Conservation (phyloP, 805 yeast genomes). For the Starmerella cellae region DNA sequence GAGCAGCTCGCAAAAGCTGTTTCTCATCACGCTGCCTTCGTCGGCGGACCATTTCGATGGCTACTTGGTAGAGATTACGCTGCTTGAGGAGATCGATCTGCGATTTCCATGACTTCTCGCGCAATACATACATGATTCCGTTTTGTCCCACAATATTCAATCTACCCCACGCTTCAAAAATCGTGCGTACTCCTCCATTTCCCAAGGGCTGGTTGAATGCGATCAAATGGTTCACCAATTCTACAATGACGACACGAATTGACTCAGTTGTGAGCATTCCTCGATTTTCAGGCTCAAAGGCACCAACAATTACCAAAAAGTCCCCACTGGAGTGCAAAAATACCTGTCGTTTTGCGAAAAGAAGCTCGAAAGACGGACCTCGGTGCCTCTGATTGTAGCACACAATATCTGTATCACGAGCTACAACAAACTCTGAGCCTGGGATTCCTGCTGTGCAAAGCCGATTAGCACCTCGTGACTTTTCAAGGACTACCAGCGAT, state of each 20-base stretch:
- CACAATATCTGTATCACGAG: constrained; percentile 47
- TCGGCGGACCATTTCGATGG: constrained; percentile 47
- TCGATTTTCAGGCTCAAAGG: constrained; percentile 5
- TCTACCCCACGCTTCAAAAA: constrained; percentile 45
- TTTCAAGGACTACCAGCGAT: constrained; percentile 39
- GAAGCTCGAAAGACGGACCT: constrained; percentile 40
- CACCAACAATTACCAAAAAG: constrained; percentile 39
- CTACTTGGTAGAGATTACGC: constrained; percentile 58
- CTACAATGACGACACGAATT: constrained; percentile 52
- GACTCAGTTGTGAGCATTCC: constrained; percentile 27
- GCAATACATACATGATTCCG: constrained; percentile 56
- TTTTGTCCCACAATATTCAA: constrained; percentile 55
- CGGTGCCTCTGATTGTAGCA: constrained; percentile 37
- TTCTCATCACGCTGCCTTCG: background rate
- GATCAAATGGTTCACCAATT: constrained; percentile 53
- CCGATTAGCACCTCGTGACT: constrained; percentile 35
- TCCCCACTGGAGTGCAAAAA: constrained; percentile 32
- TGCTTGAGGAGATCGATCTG: constrained; percentile 57
- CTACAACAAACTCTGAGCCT: constrained; percentile 47
- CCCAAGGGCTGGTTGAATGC: constrained; percentile 60
- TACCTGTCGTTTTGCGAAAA: constrained; percentile 41
- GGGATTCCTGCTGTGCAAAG: constrained; percentile 30
- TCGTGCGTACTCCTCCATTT: constrained; percentile 40
- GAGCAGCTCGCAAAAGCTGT: background rate
- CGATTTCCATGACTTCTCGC: constrained; percentile 52